Evolutionary conservation across 352 stramenopile species (phyloP), one percentile per base, ranked within the genome.

Genomic region (Pythium phragmiticola): DNA sequence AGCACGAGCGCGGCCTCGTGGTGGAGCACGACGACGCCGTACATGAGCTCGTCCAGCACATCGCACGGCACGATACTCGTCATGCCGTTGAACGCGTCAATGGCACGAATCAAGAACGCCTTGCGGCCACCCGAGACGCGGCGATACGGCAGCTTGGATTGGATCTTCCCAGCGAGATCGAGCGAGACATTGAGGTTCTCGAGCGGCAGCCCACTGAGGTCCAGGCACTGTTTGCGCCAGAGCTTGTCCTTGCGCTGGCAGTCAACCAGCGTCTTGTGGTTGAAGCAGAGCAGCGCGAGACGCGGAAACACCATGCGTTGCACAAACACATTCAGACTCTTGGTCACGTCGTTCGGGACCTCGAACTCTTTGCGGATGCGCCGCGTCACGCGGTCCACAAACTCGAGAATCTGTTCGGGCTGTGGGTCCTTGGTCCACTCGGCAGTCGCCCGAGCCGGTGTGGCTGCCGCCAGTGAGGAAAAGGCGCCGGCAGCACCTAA

Each of bases 41-140:
- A 84, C 81, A 95, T 91, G 45, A 95, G 72, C 48, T 95, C 84
- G 16, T 93, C 84, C 30, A 95, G 68, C 19, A 95, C 43, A 61
- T 95, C 86, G 48, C 84, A 95, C n/a, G 86, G 86, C 4, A 95
- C 84, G 33, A 92, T 65, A 63, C 74, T 92, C 30, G 54, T 67
- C 86, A 95, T 95, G 34, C 74, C 64, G 59, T 85, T 90, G 59
- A 95, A 95, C 12, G 86, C 86, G 45, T 90, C 82, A 45, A 93
- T 88, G 46, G 84, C 75, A 1, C 79, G 82, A 45, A 89, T 72
- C 4, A 93, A 49, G 46, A 79, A 91, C 1, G 87, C 76, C 17
- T 60, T 55, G 47, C 67, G 70, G 12, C 69, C 63, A 1, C 62
- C 64, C 16, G 54, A 11, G 13, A 84, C 75, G 11, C 79, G 76